Percentiles rank a stretch among this genome's conserved stretches.
phyloP scores from a whole-genome alignment of 1,284 basidiomycete genomes.

The Neolentinus lepideus region DNA sequence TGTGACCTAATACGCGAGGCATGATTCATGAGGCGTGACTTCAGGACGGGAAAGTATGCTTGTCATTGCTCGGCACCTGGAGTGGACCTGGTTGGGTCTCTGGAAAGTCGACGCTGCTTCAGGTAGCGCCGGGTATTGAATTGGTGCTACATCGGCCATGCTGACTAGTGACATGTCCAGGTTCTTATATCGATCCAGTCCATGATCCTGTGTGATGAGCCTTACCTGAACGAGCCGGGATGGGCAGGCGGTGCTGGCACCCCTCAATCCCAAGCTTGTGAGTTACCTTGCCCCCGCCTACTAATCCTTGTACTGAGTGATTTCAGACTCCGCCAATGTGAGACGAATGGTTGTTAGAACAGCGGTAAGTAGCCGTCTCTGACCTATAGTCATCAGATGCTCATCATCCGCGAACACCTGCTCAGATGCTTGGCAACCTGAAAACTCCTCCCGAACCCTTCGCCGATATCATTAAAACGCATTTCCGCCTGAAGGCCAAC shows the following conservation, averaged over 20 bases:
- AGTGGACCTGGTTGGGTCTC: constrained; percentile 84
- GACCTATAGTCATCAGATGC: constrained; percentile 4
- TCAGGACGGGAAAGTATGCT: constrained; percentile 86
- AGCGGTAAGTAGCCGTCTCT: constrained; percentile 47
- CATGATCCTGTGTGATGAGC: constrained; percentile 87
- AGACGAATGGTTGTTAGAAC: constrained; percentile 84
- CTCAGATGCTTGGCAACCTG: constrained; percentile 80
- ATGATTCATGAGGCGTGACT: constrained; percentile 4
- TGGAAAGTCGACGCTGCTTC: constrained; percentile 79
- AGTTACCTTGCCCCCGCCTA: constrained; percentile 17
- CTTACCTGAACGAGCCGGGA: constrained; percentile 85
- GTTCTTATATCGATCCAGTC: constrained; percentile 91
- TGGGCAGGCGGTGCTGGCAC: constrained; percentile 72
- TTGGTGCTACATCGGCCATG: background rate
- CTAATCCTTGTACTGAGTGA: constrained; percentile 7
- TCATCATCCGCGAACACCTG: constrained; percentile 1
- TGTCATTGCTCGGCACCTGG: constrained; percentile 90
- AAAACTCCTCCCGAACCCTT: constrained; percentile 79
- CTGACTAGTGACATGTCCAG: constrained; percentile 24
- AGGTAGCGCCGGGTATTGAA: constrained; percentile 32
- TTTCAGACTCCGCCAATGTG: constrained; percentile 76
- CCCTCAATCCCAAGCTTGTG: constrained; percentile 66
- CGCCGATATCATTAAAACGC: constrained; percentile 77
- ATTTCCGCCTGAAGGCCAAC: constrained; percentile 81
- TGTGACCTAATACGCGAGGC: background rate